Base-by-base conservation (phyloP, 1,284 basidiomycete species). In the Inonotus hispidus region DNA sequence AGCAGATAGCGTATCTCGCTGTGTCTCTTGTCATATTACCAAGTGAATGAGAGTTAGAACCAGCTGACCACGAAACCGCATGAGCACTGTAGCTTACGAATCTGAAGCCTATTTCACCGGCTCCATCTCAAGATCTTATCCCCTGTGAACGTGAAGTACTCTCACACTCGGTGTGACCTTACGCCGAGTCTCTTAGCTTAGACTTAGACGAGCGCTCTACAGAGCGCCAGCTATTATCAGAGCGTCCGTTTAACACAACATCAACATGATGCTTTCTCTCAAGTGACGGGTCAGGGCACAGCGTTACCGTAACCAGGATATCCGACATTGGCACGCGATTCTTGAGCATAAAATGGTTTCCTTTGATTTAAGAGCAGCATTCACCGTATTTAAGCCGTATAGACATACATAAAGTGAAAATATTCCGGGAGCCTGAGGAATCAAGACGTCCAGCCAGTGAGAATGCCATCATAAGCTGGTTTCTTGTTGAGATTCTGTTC, bases 381-480 rank as follows among this genome's bases (percentile, higher is more conserved):
- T 32, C 32, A 32, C 32, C 8, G 32, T 8, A 32, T 32, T 32
- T 23, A 11, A 21, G 41, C 19, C 41, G 14, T 21, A 21, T 5
- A 16, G 41, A 43, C 41, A 14, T 13, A 43, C n/a, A 13, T 11
- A 25, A 49, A 21, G 11, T 27, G 0, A 21, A 43, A 43, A 43
- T 10, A 43, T 14, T 14, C 41, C 8, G 3, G 32, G 32, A 37
- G 5, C 23, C 19, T 16, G 41, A 43, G 19, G 7, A n/a, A 6
- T 21, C 19, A 43, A 10, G 16, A 16, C n/a, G 41, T n/a, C 46
- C 46, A 49, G 23, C 46, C 23, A 25, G 25, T 54, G n/a, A 64
- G 58, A 38, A 66, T 66, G 19, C 64, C 64, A 35, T 63, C 53
- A 50, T 62, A 66, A n/a, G 65, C 62, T 11, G 65, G 65, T 50